A percentile compares a stretch with the other conserved stretches of the same genome.
Conservation (phyloP, 2,329 filamentous ascomycete genomes). For the Gaeumannomyces tritici region DNA sequence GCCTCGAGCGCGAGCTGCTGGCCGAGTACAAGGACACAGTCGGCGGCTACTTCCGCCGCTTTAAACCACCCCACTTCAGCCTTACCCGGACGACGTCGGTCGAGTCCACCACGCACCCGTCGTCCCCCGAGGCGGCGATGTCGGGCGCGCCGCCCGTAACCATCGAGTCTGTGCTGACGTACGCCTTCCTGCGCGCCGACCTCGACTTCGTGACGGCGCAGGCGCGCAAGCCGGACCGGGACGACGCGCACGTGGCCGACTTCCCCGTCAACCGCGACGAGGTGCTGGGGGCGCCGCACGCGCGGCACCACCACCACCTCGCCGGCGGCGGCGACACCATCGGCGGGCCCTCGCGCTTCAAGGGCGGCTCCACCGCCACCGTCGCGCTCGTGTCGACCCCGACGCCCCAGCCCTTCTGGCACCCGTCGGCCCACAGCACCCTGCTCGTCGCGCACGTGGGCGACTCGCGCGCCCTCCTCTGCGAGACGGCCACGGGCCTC, state of each 20-base stretch:
- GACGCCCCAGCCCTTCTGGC: constrained; percentile 88
- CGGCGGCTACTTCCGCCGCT: constrained; percentile 89
- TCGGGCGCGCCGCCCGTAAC: constrained; percentile 29
- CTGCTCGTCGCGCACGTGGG: constrained; percentile 85
- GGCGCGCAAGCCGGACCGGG: constrained; percentile 66
- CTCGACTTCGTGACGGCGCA: constrained; percentile 90
- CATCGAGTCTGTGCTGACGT: constrained; percentile 72
- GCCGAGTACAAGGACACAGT: constrained; percentile 73
- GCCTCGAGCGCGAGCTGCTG: constrained; percentile 63
- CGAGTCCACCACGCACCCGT: neutral
- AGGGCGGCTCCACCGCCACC: constrained; percentile 87
- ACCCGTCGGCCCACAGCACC: constrained; percentile 75
- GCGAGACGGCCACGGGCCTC: constrained; percentile 72
- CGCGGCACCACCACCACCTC: neutral
- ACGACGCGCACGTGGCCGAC: constrained; percentile 63
- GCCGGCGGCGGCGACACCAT: constrained; percentile 47
- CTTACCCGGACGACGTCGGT: constrained; percentile 17
- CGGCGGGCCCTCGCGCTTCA: constrained; percentile 70
- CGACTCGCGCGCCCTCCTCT: constrained; percentile 84
- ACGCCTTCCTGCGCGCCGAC: constrained; percentile 89
- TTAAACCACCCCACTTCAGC: constrained; percentile 70
- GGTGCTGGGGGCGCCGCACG: constrained; percentile 55
- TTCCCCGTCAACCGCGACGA: constrained; percentile 77
- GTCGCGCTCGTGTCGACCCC: constrained; percentile 87
- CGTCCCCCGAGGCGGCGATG: neutral